Base-by-base conservation (phyloP, 176 grass and related monocot species). In the Eragrostis nindensis region DNA sequence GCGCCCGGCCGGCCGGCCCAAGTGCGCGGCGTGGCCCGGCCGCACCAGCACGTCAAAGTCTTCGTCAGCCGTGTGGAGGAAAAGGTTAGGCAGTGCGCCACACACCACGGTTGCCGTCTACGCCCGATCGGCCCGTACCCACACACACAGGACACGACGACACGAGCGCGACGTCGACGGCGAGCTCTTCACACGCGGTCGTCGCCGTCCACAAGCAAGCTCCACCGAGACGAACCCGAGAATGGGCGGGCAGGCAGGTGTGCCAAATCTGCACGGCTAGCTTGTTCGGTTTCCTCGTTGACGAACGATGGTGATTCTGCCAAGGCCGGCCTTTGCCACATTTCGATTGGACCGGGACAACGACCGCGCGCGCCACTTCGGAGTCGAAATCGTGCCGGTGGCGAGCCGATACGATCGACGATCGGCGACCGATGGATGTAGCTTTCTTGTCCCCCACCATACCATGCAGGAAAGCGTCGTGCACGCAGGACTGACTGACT, bases 31-130 rank as follows among this genome's bases (percentile, higher is more conserved):
- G 59, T 57, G 24, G 25, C 52, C 19, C 42, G 8, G 9, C 7
- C 45, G 24, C 4, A 32, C 59, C 70, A 49, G 46, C 13, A 44
- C 56, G 22, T 39, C 46, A 79, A 67, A 40, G 18, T 66, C 61
- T 39, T 11, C 22, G 9, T 44, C 26, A 46, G 6, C 18, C 42
- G 42, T 77, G 74, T 43, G 8, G 1, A 1, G 5, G 6, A 22
- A 59, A 50, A 56, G 26, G 69, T 76, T 87, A 30, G 78, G 85
- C 80, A 39, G 78, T 42, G 71, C 46, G 85, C 50, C 84, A 80
- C 68, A 12, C 39, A 2, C 22, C 53, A 21, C 17, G 6, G 5
- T 24, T 32, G n/a, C 57, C 57, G 70, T 19, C 40, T 5, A 4
- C 18, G 17, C 65, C 13, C 52, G 52, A 47, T 21, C 39, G 49